phyloP scores from a whole-genome alignment of 163 green algal species.

The Prototheca stagnorum region DNA sequence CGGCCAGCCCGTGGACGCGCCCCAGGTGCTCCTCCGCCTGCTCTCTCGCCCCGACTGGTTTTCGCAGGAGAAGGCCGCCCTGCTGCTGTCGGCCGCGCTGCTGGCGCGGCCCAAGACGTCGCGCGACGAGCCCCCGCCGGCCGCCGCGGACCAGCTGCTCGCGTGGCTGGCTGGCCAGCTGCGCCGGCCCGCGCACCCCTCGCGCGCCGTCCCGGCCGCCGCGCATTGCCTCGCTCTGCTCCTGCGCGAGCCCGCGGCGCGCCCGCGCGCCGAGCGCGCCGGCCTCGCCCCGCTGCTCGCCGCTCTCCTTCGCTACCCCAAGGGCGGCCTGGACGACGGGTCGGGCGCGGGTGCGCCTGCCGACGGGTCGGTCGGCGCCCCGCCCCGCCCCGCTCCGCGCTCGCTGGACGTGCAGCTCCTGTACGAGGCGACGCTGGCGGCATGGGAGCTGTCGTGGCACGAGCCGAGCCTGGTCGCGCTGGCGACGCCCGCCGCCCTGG shows the following conservation, averaged over 20 bases:
- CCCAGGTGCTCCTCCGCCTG: conserved; percentile 38
- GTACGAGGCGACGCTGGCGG: conserved; percentile 80
- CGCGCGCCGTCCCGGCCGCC: conserved; percentile 33
- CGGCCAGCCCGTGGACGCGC: conserved; percentile 31
- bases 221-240: conserved; percentile 52
- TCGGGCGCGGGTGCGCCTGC: too few relatives aligned
- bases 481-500: conserved; percentile 25
- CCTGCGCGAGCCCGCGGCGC: conserved; percentile 53
- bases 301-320: conserved; percentile 43
- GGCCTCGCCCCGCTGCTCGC: conserved; percentile 55
- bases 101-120: conserved; percentile 30
- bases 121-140: not conserved
- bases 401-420: conserved; percentile 74
- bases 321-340: conserved; percentile 3
- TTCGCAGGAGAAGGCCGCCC: conserved; percentile 73
- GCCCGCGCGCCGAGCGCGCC: conserved; percentile 46
- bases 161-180: conserved; percentile 72
- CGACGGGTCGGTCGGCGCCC: too few relatives aligned
- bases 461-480: conserved; percentile 41
- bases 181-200: conserved; percentile 44
- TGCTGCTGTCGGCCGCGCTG: conserved; percentile 54
- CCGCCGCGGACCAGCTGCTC: conserved; percentile 1
- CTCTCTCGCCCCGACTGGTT: conserved; percentile 74
- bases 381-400: conserved; percentile 17
- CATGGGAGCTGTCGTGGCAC: conserved; percentile 82